Base-by-base conservation (phyloP, 2,329 filamentous ascomycete species). In the Acrocalymma vagum region DNA sequence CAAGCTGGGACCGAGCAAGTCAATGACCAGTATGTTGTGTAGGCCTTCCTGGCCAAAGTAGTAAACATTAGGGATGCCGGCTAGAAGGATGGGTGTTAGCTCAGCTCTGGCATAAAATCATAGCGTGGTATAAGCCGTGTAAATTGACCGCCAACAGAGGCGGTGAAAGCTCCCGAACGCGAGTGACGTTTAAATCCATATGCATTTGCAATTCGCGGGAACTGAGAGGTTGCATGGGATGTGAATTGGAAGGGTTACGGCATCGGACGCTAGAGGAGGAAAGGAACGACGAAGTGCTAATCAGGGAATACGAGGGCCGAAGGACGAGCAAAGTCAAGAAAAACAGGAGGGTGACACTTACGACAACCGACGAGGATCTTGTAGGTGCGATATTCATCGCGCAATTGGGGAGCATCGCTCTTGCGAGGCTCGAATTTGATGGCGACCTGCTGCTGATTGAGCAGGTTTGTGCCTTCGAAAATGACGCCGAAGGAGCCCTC, bases 371-470 rank as follows among this genome's bases (percentile, higher is more conserved):
- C 94, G 58, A 99, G 84, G 63, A 99, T 97, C 81, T 99, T 99
- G 80, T 99, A 99, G 46, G 94, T 99, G 66, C 94, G 85, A 74
- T 99, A 99, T 73, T 99, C 94, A 81, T 99, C 94, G 73, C 94
- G 87, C 57, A 99, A 78, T 73, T 99, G 94, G 42, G 94, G 94
- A 69, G 94, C 94, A 77, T 99, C 94, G 73, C 93, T 97, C 79
- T 99, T 99, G 61, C 94, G 84, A 45, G 94, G 94, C 87, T 99
- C 94, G 76, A 99, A 99, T 80, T 99, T 99, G 80, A 99, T 99
- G 66, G 94, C 94, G 51, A 99, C 93, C 77, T 96, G 92, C 74
- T 97, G 94, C 75, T 95, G 96, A 80, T 99, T 99, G 72, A 99
- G 81, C 62, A 99, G 82, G 72, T 99, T 99, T 67, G 92, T 97